Percentiles rank a stretch among this genome's conserved stretches.
phyloP scores from a whole-genome alignment of 1,284 basidiomycete genomes.

The Rhizoctonia solani region DNA sequence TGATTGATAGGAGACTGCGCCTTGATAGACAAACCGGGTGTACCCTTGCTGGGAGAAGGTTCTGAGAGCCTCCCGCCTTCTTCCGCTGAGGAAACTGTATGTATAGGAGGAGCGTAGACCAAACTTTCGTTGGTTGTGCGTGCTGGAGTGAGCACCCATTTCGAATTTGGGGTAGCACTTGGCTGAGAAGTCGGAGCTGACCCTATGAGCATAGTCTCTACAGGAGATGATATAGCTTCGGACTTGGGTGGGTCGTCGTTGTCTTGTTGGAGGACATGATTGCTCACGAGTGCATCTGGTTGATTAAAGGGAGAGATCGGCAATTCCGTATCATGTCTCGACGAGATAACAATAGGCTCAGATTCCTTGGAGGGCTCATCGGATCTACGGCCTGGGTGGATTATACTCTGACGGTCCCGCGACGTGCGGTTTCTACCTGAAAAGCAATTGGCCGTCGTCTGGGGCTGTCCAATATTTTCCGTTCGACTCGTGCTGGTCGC shows the following conservation, averaged over 20 bases:
- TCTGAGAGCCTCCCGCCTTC: slow-evolving; percentile 6
- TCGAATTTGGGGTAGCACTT: neutral
- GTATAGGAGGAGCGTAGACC: neutral
- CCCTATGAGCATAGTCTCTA: slow-evolving; percentile 26
- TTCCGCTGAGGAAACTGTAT: neutral
- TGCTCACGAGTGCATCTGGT: neutral
- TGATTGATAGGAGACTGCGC: neutral
- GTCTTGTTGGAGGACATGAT: neutral
- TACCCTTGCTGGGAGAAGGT: slow-evolving; percentile 11
- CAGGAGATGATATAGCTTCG: slow-evolving; percentile 11
- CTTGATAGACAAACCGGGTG: neutral
- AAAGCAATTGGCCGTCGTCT: too few species aligned
- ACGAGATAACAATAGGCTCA: slow-evolving; percentile 10
- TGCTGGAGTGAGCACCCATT: neutral
- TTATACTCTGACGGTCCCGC: too few species aligned
- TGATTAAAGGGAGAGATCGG: slow-evolving; percentile 6
- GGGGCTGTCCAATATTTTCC: too few species aligned
- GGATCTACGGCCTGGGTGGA: too few species aligned
- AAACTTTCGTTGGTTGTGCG: neutral
- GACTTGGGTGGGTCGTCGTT: neutral
- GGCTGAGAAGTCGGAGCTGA: neutral
- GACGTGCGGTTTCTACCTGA: too few species aligned
- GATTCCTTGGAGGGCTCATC: too few species aligned
- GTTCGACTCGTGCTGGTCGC: too few species aligned
- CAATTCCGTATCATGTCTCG: slow-evolving; percentile 3